These are phyloP conservation scores for Lentinula novae-zelandiae DNA, from an alignment of 1,284 basidiomycete genomes.

Conservation along the genomic window DNA sequence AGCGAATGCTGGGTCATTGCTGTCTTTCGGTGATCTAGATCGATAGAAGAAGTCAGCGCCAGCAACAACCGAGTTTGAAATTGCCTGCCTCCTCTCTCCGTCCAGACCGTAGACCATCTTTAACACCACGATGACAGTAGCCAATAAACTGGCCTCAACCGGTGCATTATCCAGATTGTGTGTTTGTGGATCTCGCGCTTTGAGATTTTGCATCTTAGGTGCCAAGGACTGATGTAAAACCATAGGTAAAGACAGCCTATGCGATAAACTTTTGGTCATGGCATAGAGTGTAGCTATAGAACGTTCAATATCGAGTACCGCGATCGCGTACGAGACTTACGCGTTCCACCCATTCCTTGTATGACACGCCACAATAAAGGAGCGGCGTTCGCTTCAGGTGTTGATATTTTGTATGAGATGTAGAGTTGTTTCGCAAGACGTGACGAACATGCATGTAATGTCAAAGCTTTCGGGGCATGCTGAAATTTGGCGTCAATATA, in stretches of 20 bases:
- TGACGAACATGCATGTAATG: constrained; percentile 61
- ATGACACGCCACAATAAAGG: constrained; percentile 82
- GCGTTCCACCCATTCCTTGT: constrained; percentile 67
- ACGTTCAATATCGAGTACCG: constrained; percentile 5
- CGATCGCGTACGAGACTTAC: constrained; percentile 41
- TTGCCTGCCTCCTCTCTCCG: constrained; percentile 53
- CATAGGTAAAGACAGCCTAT: constrained; percentile 56
- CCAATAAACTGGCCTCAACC: constrained; percentile 72
- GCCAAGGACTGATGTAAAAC: constrained; percentile 55
- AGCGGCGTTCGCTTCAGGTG: constrained; percentile 77
- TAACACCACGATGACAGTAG: constrained; percentile 65
- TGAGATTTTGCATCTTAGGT: constrained; percentile 33
- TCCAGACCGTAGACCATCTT: constrained; percentile 86
- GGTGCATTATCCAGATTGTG: constrained; percentile 63
- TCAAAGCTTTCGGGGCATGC: constrained; percentile 58
- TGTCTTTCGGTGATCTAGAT: constrained; percentile 38
- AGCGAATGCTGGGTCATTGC: constrained; percentile 59
- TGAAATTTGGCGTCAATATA: constrained; percentile 25
- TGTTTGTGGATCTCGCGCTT: constrained; percentile 36
- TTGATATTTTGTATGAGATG: constrained; percentile 51
- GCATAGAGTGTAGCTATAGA: constrained; percentile 57
- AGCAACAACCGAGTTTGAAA: neutral
- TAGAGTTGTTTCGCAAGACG: constrained; percentile 57
- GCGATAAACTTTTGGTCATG: constrained; percentile 55
- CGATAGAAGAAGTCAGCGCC: constrained; percentile 4